Evolutionary conservation across 257 asterid species (phyloP), one percentile per base, ranked within the genome.

Genomic region (Rhazya stricta): DNA sequence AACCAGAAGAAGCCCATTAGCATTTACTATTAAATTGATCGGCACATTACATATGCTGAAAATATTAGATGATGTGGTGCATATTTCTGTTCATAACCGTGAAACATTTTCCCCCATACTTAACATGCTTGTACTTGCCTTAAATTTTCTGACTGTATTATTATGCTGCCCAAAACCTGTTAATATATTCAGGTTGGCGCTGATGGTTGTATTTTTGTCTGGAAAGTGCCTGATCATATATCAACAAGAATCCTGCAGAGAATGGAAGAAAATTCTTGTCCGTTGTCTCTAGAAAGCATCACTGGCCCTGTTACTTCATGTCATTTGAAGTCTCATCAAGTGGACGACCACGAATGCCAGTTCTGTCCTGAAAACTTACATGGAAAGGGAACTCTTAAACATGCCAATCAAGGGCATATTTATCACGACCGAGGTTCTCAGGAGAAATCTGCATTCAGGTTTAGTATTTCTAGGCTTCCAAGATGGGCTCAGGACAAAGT

Each of bases 401-500:
- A 76, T 77, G 61, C 53, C 50, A 67, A 29, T 27, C 79, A 79
- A 41, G 69, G 78, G 73, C 74, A 78, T 69, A 51, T 77, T 46
- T 67, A 58, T 69, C 80, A 76, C 50, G 85, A 74, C 42, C 41
- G 74, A 37, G 76, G 42, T 75, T 53, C 75, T 34, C 81, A 80
- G 34, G 79, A 42, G 50, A 72, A 68, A 30, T 72, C 84, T 69
- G 83, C 81, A 70, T 88, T 90, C 76, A 78, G 76, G 75, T 88
- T 90, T 81, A 90, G 94, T 79, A 60, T 88, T 74, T 90, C 96
- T 63, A 85, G 85, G 77, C 92, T 90, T 80, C 96, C 94, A 41
- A 83, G 85, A 37, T 88, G 96, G 96, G 96, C 96, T 48, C 85
- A 54, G 51, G 72, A 76, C 43, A 85, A 88, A 83, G 84, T 85